Percentiles rank a stretch among this genome's conserved stretches.
Conservation (phyloP, 78 protist species). For the Blattamonas nauphoetae region DNA sequence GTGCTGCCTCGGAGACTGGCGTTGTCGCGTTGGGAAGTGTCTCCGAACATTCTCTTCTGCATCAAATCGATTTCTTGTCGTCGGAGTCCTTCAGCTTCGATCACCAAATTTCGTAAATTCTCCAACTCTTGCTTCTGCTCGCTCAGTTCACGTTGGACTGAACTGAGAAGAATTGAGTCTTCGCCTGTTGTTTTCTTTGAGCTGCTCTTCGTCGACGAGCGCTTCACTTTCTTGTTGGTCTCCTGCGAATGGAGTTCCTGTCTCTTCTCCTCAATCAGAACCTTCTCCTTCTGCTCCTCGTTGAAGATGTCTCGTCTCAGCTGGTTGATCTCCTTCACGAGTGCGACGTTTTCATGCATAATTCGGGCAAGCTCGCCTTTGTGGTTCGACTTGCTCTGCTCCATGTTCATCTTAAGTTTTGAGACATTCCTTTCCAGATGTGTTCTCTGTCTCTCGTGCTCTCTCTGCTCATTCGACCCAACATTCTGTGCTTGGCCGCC, state of each 20-base stretch:
- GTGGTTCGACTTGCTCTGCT: background rate
- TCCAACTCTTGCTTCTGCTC: background rate
- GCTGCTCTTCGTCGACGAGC: background rate
- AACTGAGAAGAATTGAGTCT: background rate
- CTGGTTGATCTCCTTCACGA: conserved; percentile 20
- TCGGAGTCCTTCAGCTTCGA: background rate
- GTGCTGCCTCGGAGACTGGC: no score
- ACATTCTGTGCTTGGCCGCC: background rate
- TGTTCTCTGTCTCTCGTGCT: background rate
- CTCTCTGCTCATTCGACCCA: background rate
- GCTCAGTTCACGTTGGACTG: background rate
- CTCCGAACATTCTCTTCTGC: background rate
- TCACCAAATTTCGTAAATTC: background rate
- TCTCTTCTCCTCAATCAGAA: background rate
- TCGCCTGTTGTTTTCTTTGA: background rate
- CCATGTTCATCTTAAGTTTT: background rate
- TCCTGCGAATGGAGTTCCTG: background rate
- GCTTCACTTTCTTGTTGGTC: background rate
- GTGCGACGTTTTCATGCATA: conserved; percentile 10
- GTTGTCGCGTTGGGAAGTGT: no score
- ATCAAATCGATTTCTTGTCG: background rate
- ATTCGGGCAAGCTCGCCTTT: background rate
- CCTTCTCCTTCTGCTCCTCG: conserved; percentile 2
- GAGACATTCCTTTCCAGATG: background rate
- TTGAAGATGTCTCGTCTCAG: background rate